These are phyloP conservation scores for Neurospora cerealis DNA, from an alignment of 495 filamentous ascomycete species.

Conservation along the genomic window DNA sequence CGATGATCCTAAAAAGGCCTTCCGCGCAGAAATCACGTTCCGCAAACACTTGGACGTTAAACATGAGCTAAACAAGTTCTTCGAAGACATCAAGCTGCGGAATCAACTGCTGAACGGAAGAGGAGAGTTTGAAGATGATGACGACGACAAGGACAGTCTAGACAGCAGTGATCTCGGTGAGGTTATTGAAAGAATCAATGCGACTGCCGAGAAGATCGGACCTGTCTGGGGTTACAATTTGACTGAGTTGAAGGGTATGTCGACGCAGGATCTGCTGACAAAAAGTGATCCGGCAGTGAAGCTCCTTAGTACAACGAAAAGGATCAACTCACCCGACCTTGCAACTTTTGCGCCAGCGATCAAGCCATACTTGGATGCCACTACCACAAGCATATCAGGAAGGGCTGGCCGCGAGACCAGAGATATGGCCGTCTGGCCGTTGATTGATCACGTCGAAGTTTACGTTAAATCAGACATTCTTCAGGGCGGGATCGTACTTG, in stretches of 20 bases:
- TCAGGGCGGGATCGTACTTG: conserved; percentile 10
- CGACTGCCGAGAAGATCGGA: background rate
- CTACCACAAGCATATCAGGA: background rate
- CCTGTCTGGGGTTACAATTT: background rate
- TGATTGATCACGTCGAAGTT: conserved; percentile 16
- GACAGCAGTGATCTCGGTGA: background rate
- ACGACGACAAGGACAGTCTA: background rate
- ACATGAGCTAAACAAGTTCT: conserved; percentile 8
- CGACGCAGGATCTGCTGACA: conserved; percentile 7
- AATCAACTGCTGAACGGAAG: background rate
- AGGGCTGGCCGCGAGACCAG: background rate
- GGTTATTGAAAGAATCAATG: background rate
- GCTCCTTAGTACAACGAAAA: background rate
- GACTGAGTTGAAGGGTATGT: conserved; percentile 15
- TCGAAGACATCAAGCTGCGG: conserved; percentile 2
- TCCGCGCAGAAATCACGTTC: conserved; percentile 11
- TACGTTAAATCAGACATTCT: conserved; percentile 14
- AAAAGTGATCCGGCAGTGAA: conserved; percentile 3
- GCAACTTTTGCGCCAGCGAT: conserved; percentile 2
- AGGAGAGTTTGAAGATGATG: background rate
- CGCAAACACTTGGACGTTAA: conserved; percentile 2
- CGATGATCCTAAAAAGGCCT: background rate
- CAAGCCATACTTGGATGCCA: conserved; percentile 13
- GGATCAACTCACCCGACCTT: background rate
- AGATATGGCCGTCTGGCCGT: conserved; percentile 10